These are phyloP conservation scores for Tuber magnatum DNA, from an alignment of 495 filamentous ascomycete genomes.

Conservation along the genomic window DNA sequence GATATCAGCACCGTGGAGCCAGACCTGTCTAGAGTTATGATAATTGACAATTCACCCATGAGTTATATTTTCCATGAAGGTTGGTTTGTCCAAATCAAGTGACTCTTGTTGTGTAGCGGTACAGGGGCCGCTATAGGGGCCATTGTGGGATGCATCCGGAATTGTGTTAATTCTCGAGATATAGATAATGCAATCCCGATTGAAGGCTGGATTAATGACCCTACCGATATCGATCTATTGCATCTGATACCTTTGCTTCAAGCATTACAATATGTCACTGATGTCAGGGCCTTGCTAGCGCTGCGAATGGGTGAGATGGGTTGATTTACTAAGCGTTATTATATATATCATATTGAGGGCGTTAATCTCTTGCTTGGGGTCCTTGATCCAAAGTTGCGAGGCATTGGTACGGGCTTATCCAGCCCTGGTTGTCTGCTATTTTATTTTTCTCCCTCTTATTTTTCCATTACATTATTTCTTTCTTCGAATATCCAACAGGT, in stretches of 20 bases:
- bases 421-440: background rate
- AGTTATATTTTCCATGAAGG: slow-evolving; percentile 99
- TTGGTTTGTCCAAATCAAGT: slow-evolving; percentile 42
- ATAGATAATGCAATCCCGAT: slow-evolving; percentile 90
- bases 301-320: slow-evolving; percentile 68
- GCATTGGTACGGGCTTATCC: background rate
- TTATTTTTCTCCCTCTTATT: background rate
- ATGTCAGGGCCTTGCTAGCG: slow-evolving; percentile 82
- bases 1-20: slow-evolving; percentile 93
- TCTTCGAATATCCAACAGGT: background rate
- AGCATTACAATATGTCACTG: slow-evolving; percentile 88
- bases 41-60: slow-evolving; percentile 93
- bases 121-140: background rate
- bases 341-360: background rate
- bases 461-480: background rate
- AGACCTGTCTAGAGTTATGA: slow-evolving; percentile 94
- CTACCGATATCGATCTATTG: slow-evolving; percentile 81
- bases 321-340: background rate
- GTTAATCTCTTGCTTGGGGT: background rate
- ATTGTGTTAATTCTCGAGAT: slow-evolving; percentile 14
- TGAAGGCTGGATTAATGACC: slow-evolving; percentile 87
- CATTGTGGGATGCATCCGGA: background rate
- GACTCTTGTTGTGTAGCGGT: background rate
- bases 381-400: background rate
- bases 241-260: slow-evolving; percentile 91